A percentile compares a stretch with the other conserved stretches of the same genome.
These are phyloP conservation scores for Xylariomycetidae sp. DNA, from an alignment of 2,329 filamentous ascomycete genomes.

Conservation along the genomic window DNA sequence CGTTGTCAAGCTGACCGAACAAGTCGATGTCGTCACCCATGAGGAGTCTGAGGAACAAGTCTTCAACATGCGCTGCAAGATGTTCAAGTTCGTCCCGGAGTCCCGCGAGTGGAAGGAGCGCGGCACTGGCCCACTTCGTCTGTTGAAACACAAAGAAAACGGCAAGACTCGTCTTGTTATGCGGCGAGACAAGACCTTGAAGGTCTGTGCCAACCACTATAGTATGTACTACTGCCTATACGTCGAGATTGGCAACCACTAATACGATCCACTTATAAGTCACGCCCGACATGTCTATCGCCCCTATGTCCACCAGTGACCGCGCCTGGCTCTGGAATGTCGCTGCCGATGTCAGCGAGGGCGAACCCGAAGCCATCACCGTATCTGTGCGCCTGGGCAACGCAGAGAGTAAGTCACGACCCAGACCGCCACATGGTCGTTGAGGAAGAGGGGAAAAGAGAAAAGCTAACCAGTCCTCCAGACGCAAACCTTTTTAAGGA, in stretches of 20 bases:
- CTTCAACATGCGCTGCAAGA: conserved; percentile 99
- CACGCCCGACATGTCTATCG: conserved; percentile 97
- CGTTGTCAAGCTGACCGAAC: conserved; percentile 92
- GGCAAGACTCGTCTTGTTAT: conserved; percentile 96
- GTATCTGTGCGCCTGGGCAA: conserved; percentile 97
- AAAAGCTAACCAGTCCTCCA: conserved; percentile 31
- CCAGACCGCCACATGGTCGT: too few relatives aligned
- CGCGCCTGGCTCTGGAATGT: conserved; percentile 99
- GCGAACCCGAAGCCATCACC: conserved; percentile 92
- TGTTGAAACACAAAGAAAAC: conserved; percentile 99
- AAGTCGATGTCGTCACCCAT: conserved; percentile 95
- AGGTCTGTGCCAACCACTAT: conserved; percentile 99
- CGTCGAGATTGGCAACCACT: not conserved
- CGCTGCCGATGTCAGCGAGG: conserved; percentile 95
- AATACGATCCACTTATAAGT: conserved; percentile 60
- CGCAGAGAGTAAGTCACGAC: conserved; percentile 77
- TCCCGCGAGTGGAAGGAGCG: conserved; percentile 98
- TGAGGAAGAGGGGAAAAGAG: too few relatives aligned
- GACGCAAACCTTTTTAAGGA: conserved; percentile 98
- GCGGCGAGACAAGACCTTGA: conserved; percentile 98
- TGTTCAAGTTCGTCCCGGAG: conserved; percentile 96
- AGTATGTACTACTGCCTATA: conserved; percentile 54
- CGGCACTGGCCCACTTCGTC: conserved; percentile 90
- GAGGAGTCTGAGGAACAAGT: conserved; percentile 95
- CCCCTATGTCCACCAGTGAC: conserved; percentile 95